Conservation (phyloP, 2,329 filamentous ascomycete species). For the Scedosporium boydii region DNA sequence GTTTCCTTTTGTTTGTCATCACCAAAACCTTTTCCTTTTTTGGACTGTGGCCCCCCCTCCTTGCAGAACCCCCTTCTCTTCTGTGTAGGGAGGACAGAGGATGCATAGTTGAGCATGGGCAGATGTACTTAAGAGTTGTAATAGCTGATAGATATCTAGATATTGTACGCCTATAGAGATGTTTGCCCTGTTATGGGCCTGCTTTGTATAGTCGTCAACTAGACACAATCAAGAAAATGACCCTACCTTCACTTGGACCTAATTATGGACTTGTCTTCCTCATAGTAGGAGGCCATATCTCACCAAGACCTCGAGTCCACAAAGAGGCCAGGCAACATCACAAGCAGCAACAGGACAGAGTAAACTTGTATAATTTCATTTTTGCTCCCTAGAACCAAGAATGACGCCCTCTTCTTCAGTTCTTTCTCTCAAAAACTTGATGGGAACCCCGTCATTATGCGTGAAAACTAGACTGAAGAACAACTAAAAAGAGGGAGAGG, state of each 20-base stretch:
- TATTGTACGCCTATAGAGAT: neutral
- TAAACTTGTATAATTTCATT: too few relatives aligned
- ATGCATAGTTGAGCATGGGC: too few relatives aligned
- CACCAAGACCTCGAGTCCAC: too few relatives aligned
- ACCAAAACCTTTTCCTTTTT: neutral
- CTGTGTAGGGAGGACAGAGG: too few relatives aligned
- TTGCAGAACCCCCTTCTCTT: too few relatives aligned
- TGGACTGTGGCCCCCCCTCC: too few relatives aligned
- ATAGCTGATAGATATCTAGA: neutral
- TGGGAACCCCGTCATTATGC: conserved; percentile 4
- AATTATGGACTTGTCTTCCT: too few relatives aligned
- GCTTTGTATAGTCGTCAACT: neutral
- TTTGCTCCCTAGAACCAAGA: too few relatives aligned
- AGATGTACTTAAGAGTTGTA: neutral
- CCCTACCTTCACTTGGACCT: neutral
- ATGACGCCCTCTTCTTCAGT: neutral
- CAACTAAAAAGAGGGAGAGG: neutral
- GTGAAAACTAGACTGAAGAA: conserved; percentile 2
- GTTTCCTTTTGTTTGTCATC: neutral
- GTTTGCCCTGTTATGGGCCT: neutral
- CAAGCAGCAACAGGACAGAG: too few relatives aligned
- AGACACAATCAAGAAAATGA: neutral
- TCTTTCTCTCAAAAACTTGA: neutral
- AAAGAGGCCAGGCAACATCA: too few relatives aligned
- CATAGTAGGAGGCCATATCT: too few relatives aligned